Evolutionary conservation across 345 rosid genomes (phyloP).

Genomic region (Pugionium dolabratum): DNA sequence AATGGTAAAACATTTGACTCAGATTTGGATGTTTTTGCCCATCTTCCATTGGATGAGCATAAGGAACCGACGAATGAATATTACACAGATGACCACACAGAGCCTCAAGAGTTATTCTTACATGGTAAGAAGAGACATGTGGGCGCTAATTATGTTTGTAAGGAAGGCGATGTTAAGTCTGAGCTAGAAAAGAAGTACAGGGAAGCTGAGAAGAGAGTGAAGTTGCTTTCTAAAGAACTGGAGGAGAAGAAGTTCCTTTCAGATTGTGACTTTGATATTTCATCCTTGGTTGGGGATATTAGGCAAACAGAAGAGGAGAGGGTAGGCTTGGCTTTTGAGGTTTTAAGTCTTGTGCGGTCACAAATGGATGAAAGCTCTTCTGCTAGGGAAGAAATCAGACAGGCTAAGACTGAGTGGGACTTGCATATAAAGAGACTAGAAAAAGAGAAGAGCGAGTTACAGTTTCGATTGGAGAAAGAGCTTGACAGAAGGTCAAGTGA

Average conservation of each 20-base stretch:
- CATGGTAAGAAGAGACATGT: conserved; percentile 39
- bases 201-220: conserved; percentile 76
- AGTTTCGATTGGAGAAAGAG: conserved; percentile 81
- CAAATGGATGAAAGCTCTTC: conserved; percentile 65
- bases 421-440: conserved; percentile 56
- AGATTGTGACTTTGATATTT: conserved; percentile 55
- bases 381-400: conserved; percentile 56
- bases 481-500: conserved; percentile 88
- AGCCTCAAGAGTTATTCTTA: conserved; percentile 38
- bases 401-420: conserved; percentile 56
- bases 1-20: conserved; percentile 46
- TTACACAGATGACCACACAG: conserved; percentile 42
- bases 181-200: conserved; percentile 61
- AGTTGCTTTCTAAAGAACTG: conserved; percentile 64
- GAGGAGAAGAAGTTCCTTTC: conserved; percentile 57
- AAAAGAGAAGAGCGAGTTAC: conserved; percentile 77
- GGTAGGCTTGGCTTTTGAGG: conserved; percentile 71
- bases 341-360: conserved; percentile 62
- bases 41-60: conserved; percentile 45
- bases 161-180: conserved; percentile 45
- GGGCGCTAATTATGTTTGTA: conserved; percentile 38
- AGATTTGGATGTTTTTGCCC: conserved; percentile 47
- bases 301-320: conserved; percentile 66
- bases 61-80: conserved; percentile 38
- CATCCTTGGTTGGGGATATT: conserved; percentile 59